These are phyloP conservation scores for Xylariaceae sp. DNA, from an alignment of 2,329 filamentous ascomycete species.

Conservation along the genomic window DNA sequence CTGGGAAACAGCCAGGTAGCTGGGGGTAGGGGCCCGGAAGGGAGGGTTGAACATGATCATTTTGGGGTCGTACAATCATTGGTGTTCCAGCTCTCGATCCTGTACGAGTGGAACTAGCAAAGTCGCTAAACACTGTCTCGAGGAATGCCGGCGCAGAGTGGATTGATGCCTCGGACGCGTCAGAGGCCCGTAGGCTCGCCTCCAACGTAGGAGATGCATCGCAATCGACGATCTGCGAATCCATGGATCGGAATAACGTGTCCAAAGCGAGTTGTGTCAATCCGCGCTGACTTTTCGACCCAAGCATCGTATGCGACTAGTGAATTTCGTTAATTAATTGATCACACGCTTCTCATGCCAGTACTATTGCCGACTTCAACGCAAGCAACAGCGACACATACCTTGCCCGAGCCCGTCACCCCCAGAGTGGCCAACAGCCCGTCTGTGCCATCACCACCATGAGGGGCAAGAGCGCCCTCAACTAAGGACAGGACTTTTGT, in stretches of 20 bases:
- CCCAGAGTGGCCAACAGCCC: conserved; percentile 88
- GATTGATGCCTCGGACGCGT: conserved; percentile 79
- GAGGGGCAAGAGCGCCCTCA: conserved; percentile 75
- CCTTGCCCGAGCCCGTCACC: conserved; percentile 96
- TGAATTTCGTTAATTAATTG: conserved; percentile 6
- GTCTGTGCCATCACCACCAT: conserved; percentile 79
- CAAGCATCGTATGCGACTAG: conserved; percentile 94
- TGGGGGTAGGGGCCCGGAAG: conserved; percentile 32
- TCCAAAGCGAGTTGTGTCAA: conserved; percentile 91
- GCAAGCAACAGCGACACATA: conserved; percentile 41
- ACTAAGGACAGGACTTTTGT: conserved; percentile 75
- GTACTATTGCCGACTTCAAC: background rate
- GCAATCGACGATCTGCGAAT: conserved; percentile 68
- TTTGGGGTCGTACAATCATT: conserved; percentile 63
- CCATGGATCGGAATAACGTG: conserved; percentile 82
- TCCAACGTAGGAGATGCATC: conserved; percentile 63
- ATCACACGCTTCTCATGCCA: background rate
- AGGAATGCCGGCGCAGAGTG: conserved; percentile 76
- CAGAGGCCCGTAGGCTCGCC: conserved; percentile 73
- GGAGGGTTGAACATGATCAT: conserved; percentile 48
- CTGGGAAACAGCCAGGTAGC: conserved; percentile 30
- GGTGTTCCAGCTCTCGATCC: conserved; percentile 70
- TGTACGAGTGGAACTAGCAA: conserved; percentile 56
- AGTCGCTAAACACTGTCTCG: conserved; percentile 75
- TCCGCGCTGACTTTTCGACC: conserved; percentile 82